Evolutionary conservation across 2,329 filamentous ascomycete species (phyloP).

Genomic region (Cladosporium oxysporum): DNA sequence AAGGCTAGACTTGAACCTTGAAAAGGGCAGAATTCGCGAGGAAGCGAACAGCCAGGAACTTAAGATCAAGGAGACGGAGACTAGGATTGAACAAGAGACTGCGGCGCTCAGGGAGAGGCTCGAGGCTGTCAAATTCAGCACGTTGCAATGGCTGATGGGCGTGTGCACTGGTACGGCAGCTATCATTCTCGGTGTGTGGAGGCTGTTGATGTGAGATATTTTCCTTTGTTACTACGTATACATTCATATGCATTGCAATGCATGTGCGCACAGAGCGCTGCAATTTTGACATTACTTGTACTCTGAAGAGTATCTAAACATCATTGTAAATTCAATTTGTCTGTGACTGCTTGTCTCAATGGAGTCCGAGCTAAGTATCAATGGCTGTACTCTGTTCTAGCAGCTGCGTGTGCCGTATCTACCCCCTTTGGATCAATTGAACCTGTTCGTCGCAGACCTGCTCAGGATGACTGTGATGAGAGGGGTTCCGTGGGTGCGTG

Average conservation of each 20-base stretch:
- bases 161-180: constrained; percentile 67
- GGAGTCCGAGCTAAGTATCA: not conserved
- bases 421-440: not conserved
- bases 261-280: not conserved
- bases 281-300: not conserved
- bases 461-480: not conserved
- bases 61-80: constrained; percentile 98
- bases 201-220: constrained; percentile 58
- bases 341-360: not conserved
- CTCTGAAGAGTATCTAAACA: not conserved
- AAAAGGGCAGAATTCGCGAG: constrained; percentile 94
- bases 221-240: not conserved
- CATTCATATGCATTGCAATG: not conserved
- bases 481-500: not conserved
- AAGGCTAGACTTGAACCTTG: constrained; percentile 87
- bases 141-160: constrained; percentile 94
- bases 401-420: not conserved
- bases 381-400: not conserved
- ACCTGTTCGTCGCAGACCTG: not conserved
- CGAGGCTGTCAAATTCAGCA: constrained; percentile 97
- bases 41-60: constrained; percentile 96
- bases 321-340: not conserved
- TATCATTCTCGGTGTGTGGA: constrained; percentile 67
- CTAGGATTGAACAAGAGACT: constrained; percentile 96
- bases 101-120: constrained; percentile 86